Percentiles rank a stretch among this genome's conserved stretches.
These are phyloP conservation scores for Ambrosiella xylebori DNA, from an alignment of 2,329 filamentous ascomycete genomes.

Conservation along the genomic window DNA sequence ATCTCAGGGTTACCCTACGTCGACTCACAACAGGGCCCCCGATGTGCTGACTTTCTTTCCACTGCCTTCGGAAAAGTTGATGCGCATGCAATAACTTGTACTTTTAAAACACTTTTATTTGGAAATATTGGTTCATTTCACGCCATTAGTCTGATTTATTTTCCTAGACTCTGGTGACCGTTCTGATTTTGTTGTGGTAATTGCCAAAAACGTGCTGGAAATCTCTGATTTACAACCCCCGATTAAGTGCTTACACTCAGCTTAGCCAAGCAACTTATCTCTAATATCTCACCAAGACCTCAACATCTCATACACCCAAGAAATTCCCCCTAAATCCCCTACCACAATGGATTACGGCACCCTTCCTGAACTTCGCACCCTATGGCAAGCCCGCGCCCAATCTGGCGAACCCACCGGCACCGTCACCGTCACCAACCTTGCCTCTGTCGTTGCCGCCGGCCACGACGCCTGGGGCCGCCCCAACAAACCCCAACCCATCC, in stretches of 20 bases:
- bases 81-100: too few relatives aligned
- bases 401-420: slow-evolving; percentile 31
- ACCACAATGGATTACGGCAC: slow-evolving; percentile 6
- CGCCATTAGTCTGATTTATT: too few relatives aligned
- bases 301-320: not conserved
- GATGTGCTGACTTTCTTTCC: not conserved
- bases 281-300: not conserved
- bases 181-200: too few relatives aligned
- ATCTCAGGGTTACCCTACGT: not conserved
- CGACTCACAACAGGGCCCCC: not conserved
- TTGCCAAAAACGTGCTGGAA: too few relatives aligned
- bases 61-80: too few relatives aligned
- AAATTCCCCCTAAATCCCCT: not conserved
- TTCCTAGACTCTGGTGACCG: too few relatives aligned
- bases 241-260: too few relatives aligned
- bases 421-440: slow-evolving; percentile 46
- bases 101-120: too few relatives aligned
- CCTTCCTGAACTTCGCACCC: slow-evolving; percentile 3
- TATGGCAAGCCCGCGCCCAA: slow-evolving; percentile 23
- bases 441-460: slow-evolving; percentile 36
- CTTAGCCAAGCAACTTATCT: not conserved
- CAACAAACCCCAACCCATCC: slow-evolving; percentile 41
- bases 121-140: too few relatives aligned
- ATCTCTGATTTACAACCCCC: too few relatives aligned
- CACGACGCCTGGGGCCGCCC: slow-evolving; percentile 51